These are phyloP conservation scores for Fusarium nodosum DNA, from an alignment of 2,329 filamentous ascomycete genomes.

Conservation along the genomic window DNA sequence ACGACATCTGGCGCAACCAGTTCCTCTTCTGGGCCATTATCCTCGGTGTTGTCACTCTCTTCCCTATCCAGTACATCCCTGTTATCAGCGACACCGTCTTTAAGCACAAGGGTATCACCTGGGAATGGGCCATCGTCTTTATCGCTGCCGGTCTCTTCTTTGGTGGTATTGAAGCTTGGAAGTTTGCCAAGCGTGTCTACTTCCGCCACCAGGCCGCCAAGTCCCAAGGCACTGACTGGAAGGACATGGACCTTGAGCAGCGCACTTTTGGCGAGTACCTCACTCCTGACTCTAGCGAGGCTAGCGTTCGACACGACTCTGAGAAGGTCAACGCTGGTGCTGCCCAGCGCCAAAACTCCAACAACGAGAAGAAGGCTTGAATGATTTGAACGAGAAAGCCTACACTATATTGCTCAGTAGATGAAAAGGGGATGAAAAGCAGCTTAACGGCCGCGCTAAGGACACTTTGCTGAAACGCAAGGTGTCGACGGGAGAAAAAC, in stretches of 20 bases:
- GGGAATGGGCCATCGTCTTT: constrained; percentile 75
- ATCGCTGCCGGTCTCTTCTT: constrained; percentile 68
- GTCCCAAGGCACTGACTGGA: constrained; percentile 51
- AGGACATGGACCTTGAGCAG: constrained; percentile 58
- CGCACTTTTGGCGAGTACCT: constrained; percentile 58
- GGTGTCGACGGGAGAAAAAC: constrained; percentile 22
- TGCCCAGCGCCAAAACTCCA: constrained; percentile 15
- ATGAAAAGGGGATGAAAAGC: constrained; percentile 12
- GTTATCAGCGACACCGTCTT: constrained; percentile 71
- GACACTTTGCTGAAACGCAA: constrained; percentile 17
- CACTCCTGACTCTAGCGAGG: constrained; percentile 47
- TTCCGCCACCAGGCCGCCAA: constrained; percentile 50
- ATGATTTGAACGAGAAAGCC: constrained; percentile 5
- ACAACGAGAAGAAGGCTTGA: constrained; percentile 44
- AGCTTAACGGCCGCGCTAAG: constrained; percentile 15
- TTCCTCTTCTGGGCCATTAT: constrained; percentile 77
- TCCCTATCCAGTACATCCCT: constrained; percentile 70
- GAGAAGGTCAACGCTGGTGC: constrained; percentile 43
- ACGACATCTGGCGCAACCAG: constrained; percentile 78
- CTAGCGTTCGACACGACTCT: constrained; percentile 48
- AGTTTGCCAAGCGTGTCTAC: constrained; percentile 67
- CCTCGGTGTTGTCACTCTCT: constrained; percentile 63
- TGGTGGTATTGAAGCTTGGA: constrained; percentile 70
- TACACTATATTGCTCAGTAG: constrained; percentile 8
- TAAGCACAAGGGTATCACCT: constrained; percentile 71